Evolutionary conservation across 106 monocot genomes (phyloP).

Genomic region (Dendrobium catenatum): DNA sequence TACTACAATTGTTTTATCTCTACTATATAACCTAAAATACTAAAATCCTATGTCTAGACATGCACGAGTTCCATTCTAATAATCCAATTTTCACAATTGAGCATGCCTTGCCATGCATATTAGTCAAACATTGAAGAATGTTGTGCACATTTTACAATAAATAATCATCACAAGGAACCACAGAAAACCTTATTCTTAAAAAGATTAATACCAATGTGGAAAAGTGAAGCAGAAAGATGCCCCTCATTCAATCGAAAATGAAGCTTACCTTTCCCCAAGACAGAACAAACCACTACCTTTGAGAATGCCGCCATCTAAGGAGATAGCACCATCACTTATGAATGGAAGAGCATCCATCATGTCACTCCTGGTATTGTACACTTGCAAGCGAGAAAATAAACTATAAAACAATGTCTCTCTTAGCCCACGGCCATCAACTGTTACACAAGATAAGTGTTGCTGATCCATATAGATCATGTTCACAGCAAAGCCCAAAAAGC

Average conservation of each 20-base stretch:
- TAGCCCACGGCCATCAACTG: slow-evolving; percentile 58
- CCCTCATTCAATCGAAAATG: not conserved
- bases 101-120: not conserved
- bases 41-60: too few species aligned
- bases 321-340: slow-evolving; percentile 78
- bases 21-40: too few species aligned
- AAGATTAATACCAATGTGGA: not conserved
- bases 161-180: not conserved
- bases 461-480: slow-evolving; percentile 76
- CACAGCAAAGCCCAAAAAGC: slow-evolving; percentile 62
- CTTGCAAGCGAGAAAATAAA: slow-evolving; percentile 75
- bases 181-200: not conserved
- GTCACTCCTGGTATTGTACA: slow-evolving; percentile 61
- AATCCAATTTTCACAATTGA: not conserved
- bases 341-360: slow-evolving; percentile 68
- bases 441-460: slow-evolving; percentile 44
- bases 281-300: slow-evolving; percentile 41
- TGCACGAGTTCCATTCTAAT: too few species aligned
- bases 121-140: not conserved
- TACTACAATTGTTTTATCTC: too few species aligned
- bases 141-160: not conserved
- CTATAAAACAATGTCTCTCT: slow-evolving; percentile 82
- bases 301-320: slow-evolving; percentile 82
- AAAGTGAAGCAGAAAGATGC: not conserved
- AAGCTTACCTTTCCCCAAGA: slow-evolving; percentile 63